A percentile compares a stretch with the other conserved stretches of the same genome.
These are phyloP conservation scores for Claviceps sorghi DNA, from an alignment of 2,329 filamentous ascomycete species.

Conservation along the genomic window DNA sequence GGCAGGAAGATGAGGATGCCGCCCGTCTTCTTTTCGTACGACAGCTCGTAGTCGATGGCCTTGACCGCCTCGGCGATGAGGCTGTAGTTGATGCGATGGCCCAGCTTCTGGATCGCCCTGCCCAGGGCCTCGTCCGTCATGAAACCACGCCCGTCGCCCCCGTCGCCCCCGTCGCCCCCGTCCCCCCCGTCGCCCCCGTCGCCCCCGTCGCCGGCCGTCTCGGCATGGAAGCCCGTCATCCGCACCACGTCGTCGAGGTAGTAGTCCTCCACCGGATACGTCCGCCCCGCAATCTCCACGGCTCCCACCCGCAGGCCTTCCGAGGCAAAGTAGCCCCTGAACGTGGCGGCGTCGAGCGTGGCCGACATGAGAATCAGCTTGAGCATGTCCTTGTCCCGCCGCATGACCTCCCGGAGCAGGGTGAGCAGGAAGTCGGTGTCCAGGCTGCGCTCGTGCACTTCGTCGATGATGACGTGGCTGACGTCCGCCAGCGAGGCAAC, in stretches of 20 bases:
- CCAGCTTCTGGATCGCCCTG: slow-evolving; percentile 55
- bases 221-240: slow-evolving; percentile 55
- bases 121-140: slow-evolving; percentile 44
- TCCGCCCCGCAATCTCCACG: slow-evolving; percentile 78
- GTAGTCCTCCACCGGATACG: slow-evolving; percentile 77
- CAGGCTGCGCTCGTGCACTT: slow-evolving; percentile 88
- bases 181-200: slow-evolving; percentile 10
- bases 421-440: slow-evolving; percentile 91
- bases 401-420: slow-evolving; percentile 69
- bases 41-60: slow-evolving; percentile 65
- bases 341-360: slow-evolving; percentile 77
- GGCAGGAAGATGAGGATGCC: slow-evolving; percentile 94
- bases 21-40: slow-evolving; percentile 47
- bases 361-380: slow-evolving; percentile 94
- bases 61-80: slow-evolving; percentile 68
- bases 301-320: slow-evolving; percentile 55
- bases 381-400: slow-evolving; percentile 58
- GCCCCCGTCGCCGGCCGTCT: slow-evolving; percentile 30
- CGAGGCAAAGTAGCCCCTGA: slow-evolving; percentile 67
- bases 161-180: too few species aligned
- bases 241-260: slow-evolving; percentile 80
- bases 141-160: slow-evolving; percentile 22
- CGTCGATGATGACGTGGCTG: slow-evolving; percentile 88
- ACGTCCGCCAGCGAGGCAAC: slow-evolving; percentile 73
- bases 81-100: slow-evolving; percentile 82